A percentile compares a stretch with the other conserved stretches of the same genome.
Conservation (phyloP, 2,329 filamentous ascomycete genomes). For the Claviceps humidiphila region DNA sequence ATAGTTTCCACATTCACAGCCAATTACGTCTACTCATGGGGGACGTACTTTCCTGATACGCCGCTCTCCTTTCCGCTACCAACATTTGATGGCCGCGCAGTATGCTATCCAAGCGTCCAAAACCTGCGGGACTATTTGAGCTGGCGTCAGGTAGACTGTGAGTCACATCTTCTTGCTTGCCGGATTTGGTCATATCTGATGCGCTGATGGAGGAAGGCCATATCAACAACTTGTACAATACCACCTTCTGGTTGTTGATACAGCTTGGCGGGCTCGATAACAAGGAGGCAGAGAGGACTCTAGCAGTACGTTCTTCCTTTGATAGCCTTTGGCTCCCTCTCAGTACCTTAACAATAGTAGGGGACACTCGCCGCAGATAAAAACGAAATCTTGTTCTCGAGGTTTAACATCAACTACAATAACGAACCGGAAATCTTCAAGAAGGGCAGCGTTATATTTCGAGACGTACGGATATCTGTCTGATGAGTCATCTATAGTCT, state of each 20-base stretch:
- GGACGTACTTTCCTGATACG: slow-evolving; percentile 56
- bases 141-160: slow-evolving; percentile 95
- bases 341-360: slow-evolving; percentile 27
- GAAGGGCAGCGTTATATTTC: slow-evolving; percentile 83
- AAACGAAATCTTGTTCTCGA: slow-evolving; percentile 86
- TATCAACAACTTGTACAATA: slow-evolving; percentile 98
- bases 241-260: slow-evolving; percentile 85
- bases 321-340: background rate
- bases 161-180: slow-evolving; percentile 14
- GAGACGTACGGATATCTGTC: slow-evolving; percentile 44
- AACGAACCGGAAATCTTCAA: slow-evolving; percentile 86
- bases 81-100: slow-evolving; percentile 83
- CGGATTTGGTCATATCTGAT: slow-evolving; percentile 9
- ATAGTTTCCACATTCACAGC: slow-evolving; percentile 88
- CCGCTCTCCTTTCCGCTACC: slow-evolving; percentile 63
- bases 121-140: slow-evolving; percentile 91
- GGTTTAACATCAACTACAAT: slow-evolving; percentile 93
- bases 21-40: slow-evolving; percentile 77
- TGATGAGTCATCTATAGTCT: background rate
- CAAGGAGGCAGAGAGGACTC: slow-evolving; percentile 65
- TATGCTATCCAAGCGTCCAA: slow-evolving; percentile 70
- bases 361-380: slow-evolving; percentile 80
- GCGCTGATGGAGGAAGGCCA: slow-evolving; percentile 47
- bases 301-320: slow-evolving; percentile 41
- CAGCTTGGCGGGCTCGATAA: slow-evolving; percentile 61